Evolutionary conservation across 1,284 basidiomycete genomes (phyloP).

Genomic region (Marasmius tenuissimus): DNA sequence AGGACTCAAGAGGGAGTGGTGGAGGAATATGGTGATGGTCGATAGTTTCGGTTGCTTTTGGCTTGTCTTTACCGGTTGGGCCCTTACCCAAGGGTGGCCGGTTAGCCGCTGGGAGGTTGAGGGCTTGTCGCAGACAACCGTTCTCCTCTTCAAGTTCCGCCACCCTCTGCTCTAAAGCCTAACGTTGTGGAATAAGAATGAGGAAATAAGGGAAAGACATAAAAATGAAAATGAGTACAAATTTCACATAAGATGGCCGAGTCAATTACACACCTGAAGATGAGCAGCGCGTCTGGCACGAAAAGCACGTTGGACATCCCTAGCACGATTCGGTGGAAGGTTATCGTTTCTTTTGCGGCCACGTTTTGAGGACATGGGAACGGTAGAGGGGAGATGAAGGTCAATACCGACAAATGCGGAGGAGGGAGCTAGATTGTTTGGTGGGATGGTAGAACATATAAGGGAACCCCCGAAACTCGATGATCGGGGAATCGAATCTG

Average conservation of each 20-base stretch:
- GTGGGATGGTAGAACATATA: slow-evolving; percentile 32
- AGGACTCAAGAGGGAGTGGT: slow-evolving; percentile 26
- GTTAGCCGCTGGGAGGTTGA: slow-evolving; percentile 75
- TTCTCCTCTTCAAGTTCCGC: slow-evolving; percentile 86
- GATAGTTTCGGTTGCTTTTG: slow-evolving; percentile 42
- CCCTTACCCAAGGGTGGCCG: slow-evolving; percentile 74
- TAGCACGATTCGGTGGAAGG: slow-evolving; percentile 87
- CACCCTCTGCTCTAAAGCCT: slow-evolving; percentile 84
- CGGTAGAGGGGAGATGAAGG: slow-evolving; percentile 11
- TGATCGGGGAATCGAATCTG: slow-evolving; percentile 6
- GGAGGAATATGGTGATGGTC: slow-evolving; percentile 12
- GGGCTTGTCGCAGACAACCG: slow-evolving; percentile 68
- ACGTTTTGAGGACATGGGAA: slow-evolving; percentile 79
- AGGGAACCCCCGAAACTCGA: slow-evolving; percentile 34
- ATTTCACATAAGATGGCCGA: slow-evolving; percentile 37
- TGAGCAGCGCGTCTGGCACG: slow-evolving; percentile 88
- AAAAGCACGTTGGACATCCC: slow-evolving; percentile 92
- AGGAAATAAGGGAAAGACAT: slow-evolving; percentile 18
- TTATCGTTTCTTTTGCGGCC: slow-evolving; percentile 92
- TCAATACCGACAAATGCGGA: slow-evolving; percentile 4
- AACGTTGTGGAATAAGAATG: slow-evolving; percentile 14
- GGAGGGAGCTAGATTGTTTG: slow-evolving; percentile 1
- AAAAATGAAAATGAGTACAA: slow-evolving; percentile 29
- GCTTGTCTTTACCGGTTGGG: slow-evolving; percentile 81
- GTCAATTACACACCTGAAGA: slow-evolving; percentile 61